These are phyloP conservation scores for Eucalyptus dawsonii DNA, from an alignment of 345 rosid species.

Conservation along the genomic window DNA sequence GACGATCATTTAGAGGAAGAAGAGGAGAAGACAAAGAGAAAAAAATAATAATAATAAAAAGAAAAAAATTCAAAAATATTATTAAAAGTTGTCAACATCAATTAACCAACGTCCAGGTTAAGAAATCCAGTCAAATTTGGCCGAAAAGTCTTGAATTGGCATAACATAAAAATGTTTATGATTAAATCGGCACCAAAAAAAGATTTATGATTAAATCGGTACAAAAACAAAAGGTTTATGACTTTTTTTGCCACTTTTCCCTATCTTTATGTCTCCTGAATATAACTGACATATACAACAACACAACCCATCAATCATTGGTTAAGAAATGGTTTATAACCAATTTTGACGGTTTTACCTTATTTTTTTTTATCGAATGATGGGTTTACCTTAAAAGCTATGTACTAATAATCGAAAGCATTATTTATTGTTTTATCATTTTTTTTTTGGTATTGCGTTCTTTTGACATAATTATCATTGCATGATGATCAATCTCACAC, in stretches of 20 bases:
- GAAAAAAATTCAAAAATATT: too few species aligned
- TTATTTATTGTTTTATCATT: background rate
- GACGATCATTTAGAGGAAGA: rapidly evolving
- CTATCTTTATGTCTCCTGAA: too few species aligned
- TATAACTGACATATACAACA: too few species aligned
- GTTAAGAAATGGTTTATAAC: background rate
- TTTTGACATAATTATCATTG: background rate
- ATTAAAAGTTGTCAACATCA: too few species aligned
- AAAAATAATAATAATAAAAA: too few species aligned
- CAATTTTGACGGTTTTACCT: too few species aligned
- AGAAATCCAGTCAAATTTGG: rapidly evolving
- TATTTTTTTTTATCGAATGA: too few species aligned
- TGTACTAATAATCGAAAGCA: background rate
- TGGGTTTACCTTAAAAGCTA: background rate
- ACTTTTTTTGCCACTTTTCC: too few species aligned
- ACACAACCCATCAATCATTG: background rate
- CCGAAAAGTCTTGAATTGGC: rapidly evolving
- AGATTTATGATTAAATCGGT: too few species aligned
- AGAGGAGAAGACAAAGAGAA: too few species aligned
- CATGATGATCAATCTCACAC: background rate
- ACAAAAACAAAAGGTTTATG: too few species aligned
- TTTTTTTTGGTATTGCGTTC: background rate
- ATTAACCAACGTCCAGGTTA: rapidly evolving
- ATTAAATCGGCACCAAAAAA: too few species aligned
- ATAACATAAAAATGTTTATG: rapidly evolving